A percentile compares a stretch with the other conserved stretches of the same genome.
Conservation (phyloP, 352 stramenopile genomes). For the Globisporangium barbulae region DNA sequence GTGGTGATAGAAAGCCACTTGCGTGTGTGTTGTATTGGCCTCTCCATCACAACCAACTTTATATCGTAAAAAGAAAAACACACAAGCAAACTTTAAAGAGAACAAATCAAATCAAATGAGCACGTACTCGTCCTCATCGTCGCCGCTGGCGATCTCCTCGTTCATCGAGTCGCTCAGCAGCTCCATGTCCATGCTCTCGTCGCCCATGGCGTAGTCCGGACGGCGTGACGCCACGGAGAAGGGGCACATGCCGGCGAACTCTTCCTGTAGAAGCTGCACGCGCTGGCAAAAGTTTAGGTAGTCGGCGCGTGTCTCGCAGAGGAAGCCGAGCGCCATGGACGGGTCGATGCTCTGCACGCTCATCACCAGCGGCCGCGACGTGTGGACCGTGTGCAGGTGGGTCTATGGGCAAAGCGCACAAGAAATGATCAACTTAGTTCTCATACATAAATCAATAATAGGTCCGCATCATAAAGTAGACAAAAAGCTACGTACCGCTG, state of each 20-base stretch:
- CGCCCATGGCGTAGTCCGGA: slow-evolving; percentile 13
- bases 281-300: slow-evolving; percentile 63
- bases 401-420: slow-evolving; percentile 26
- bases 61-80: not conserved
- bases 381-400: slow-evolving; percentile 55
- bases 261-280: slow-evolving; percentile 8
- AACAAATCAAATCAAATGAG: slow-evolving; percentile 11
- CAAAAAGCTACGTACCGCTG: slow-evolving; percentile 36
- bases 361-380: slow-evolving; percentile 65
- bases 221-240: slow-evolving; percentile 10
- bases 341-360: slow-evolving; percentile 90
- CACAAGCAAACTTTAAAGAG: too few relatives aligned
- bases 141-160: slow-evolving; percentile 16
- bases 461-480: slow-evolving; percentile 3
- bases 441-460: not conserved
- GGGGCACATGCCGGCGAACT: slow-evolving; percentile 9
- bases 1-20: not conserved
- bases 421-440: not conserved
- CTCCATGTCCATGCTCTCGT: slow-evolving; percentile 14
- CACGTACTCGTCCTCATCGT: slow-evolving; percentile 17
- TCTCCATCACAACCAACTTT: slow-evolving; percentile 1
- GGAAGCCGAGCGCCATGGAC: slow-evolving; percentile 92
- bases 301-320: slow-evolving; percentile 76
- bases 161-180: slow-evolving; percentile 17
- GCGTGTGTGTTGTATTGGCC: not conserved